phyloP scores from a whole-genome alignment of 257 asterid species.

The Nicotiana obtusifolia region DNA sequence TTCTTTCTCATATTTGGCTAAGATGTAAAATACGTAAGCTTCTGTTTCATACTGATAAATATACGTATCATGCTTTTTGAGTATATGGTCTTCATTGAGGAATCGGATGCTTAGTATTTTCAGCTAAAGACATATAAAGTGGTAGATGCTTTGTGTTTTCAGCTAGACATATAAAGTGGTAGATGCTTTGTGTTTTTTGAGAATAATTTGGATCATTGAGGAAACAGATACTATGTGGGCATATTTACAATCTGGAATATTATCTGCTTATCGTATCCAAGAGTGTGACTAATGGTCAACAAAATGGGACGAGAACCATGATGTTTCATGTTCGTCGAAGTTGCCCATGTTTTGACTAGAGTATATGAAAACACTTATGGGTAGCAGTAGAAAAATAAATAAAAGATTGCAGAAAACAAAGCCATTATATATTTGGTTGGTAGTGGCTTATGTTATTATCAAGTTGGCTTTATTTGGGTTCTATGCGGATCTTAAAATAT shows the following conservation, averaged over 20 bases:
- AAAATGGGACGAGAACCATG: too few relatives aligned
- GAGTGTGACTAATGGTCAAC: too few relatives aligned
- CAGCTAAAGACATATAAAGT: not conserved
- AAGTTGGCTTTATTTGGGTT: not conserved
- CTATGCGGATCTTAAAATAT: not conserved
- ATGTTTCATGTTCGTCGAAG: too few relatives aligned
- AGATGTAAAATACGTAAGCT: not conserved
- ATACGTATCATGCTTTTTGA: not conserved
- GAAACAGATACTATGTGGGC: not conserved
- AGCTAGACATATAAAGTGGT: not conserved
- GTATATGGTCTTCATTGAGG: not conserved
- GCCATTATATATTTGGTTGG: slow-evolving; percentile 18
- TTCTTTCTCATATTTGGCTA: not conserved
- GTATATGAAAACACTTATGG: not conserved
- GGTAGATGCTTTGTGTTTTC: not conserved
- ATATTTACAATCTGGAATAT: not conserved
- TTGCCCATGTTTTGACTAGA: not conserved
- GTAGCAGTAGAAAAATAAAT: not conserved
- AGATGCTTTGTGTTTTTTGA: not conserved
- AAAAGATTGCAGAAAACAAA: slow-evolving; percentile 3
- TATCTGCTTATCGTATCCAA: not conserved
- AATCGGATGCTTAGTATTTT: too few relatives aligned
- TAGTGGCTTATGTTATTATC: not conserved
- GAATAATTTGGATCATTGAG: not conserved
- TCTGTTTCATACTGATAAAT: not conserved